Base-by-base conservation (phyloP, 345 rosid genomes). In the Acer negundo region DNA sequence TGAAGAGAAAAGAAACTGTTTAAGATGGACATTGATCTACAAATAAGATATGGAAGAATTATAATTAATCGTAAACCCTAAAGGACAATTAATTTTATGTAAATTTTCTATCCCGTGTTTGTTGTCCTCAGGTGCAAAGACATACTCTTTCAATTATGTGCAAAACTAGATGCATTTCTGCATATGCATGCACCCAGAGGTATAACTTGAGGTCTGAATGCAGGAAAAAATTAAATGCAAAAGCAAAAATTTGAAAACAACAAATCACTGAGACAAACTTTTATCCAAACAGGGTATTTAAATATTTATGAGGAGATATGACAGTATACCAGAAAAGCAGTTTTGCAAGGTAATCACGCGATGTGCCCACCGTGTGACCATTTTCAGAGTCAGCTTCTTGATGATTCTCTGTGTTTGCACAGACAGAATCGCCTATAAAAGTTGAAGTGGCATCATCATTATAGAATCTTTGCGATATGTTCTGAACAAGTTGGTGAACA, bases 341-440 rank as follows among this genome's bases (percentile, higher is more conserved):
- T 84, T 89, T 95, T 1, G 99, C 99, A 23, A 95, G 91, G 79
- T 95, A 90, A 85, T 93, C 99, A 10, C 98, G 89, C 16, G 96
- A 90, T 67, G 97, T 90, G 88, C 84, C 87, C 20, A 93, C 81
- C 6, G 83, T 78, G 16, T 81, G 80, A 51, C 80, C 79, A 46
- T 58, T 79, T 76, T 85, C 93, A 77, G 87, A 86, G 63, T 74
- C 77, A 56, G 76, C 81, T 58, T 85, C 87, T 67, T 74, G 80
- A 20, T 64, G 74, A 64, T 75, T 78, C 26, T 75, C 83, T 31
- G 75, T 24, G 42, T 76, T 82, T 69, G 80, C 74, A 44, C 78
- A 61, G 47, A 78, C 80, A 59, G 89, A 68, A 44, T 80, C 81
- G 64, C 79, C 83, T 74, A 77, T 68, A 26, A 85, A 80, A 75